Percentiles rank a stretch among this genome's conserved stretches.
Conservation (phyloP, 1,139 yeast genomes). For the Saccharomyces pastorianus region DNA sequence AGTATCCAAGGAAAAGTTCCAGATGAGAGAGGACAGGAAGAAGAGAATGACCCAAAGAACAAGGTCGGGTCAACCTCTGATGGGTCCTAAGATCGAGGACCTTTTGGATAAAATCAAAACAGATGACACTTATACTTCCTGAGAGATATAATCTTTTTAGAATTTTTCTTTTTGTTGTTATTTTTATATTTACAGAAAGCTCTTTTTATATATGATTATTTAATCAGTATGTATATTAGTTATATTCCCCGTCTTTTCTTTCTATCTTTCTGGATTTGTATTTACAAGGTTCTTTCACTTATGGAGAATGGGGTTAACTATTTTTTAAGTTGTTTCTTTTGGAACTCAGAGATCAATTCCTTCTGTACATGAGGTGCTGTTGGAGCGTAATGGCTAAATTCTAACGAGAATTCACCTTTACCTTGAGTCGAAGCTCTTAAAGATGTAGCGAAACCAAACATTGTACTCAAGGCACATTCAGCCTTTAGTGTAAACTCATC, state of each 20-base stretch:
- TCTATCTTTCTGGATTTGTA: background rate
- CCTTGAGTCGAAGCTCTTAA: constrained; percentile 97
- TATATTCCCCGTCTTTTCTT: background rate
- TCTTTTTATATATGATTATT: background rate
- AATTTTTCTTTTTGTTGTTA: background rate
- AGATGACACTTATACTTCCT: constrained; percentile 33
- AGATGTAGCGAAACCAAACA: constrained; percentile 95
- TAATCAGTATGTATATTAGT: background rate
- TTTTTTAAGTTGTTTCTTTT: constrained; percentile 42
- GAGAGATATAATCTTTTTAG: constrained; percentile 3
- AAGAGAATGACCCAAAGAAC: constrained; percentile 53
- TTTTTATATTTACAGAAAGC: background rate
- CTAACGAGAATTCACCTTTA: constrained; percentile 94
- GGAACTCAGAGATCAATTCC: constrained; percentile 78
- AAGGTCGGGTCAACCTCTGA: constrained; percentile 71
- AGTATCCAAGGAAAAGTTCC: constrained; percentile 28
- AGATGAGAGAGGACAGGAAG: constrained; percentile 41
- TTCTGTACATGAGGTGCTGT: constrained; percentile 86
- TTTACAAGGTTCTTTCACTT: constrained; percentile 5
- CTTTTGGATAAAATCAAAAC: constrained; percentile 68
- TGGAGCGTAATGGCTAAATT: constrained; percentile 86
- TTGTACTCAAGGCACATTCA: constrained; percentile 87
- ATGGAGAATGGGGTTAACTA: background rate
- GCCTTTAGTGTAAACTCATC: constrained; percentile 93
- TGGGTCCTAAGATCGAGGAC: constrained; percentile 82